Evolutionary conservation across 1,284 basidiomycete genomes (phyloP), one percentile per base, ranked within the genome.

Genomic region (Anthracocystis setariae): DNA sequence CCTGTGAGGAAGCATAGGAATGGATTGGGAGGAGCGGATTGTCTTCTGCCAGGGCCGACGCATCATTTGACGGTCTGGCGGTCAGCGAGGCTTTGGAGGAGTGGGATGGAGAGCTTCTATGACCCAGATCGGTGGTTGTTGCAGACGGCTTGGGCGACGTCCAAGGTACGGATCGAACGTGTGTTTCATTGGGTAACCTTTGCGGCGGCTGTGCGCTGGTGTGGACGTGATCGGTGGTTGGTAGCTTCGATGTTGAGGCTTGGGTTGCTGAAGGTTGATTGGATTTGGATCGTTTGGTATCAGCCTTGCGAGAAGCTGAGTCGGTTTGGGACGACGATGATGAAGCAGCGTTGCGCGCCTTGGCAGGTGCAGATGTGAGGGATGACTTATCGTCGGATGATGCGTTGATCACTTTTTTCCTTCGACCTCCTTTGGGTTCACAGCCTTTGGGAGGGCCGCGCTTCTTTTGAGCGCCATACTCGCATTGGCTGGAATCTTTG

Each of bases 381-480:
- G 50, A 32, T 13, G 29, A 38, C 8, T 38, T 32, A 39, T 12
- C 7, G 21, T 55, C 21, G 8, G 46, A 18, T 10, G 59, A 35
- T 15, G 47, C 21, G 7, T 48, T 45, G 12, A 15, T 25, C 1
- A 50, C 25, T 54, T 58, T 73, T 32, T 64, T 73, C 51, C 47
- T 73, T 20, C 66, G 56, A 23, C 70, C 70, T 20, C 70, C 70
- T 33, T 56, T 46, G 18, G 70, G 56, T 20, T 68, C 60, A 37
- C 65, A 68, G 24, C 70, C 70, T 37, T 73, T 73, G 5, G 70
- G 70, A 7, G 70, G 70, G 9, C 70, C 70, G 10, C 70, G 64
- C 50, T 73, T 73, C 57, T 62, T 73, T 25, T 56, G 70, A 39
- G 51, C 60, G 17, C 56, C 60, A 27, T 68, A 73, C 29, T 64